Evolutionary conservation across 495 filamentous ascomycete genomes (phyloP).

Genomic region (Penicillium crystallinum): DNA sequence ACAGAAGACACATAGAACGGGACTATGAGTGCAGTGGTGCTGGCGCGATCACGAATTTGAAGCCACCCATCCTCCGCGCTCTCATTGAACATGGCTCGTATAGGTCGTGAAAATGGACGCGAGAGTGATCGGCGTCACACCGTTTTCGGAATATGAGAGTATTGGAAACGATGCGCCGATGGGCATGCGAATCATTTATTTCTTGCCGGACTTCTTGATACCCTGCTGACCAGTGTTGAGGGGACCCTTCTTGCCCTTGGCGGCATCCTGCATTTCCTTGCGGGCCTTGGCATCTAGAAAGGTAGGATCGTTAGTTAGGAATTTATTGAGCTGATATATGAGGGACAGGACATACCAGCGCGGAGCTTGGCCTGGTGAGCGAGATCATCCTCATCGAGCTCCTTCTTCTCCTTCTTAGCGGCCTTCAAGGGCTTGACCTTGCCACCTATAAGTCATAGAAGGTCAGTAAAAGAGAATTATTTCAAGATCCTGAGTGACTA

Average conservation of each 20-base stretch:
- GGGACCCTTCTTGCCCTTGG: slow-evolving; percentile 53
- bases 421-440: slow-evolving; percentile 82
- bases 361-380: slow-evolving; percentile 70
- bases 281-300: slow-evolving; percentile 67
- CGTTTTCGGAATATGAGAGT: background rate
- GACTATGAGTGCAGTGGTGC: slow-evolving; percentile 1
- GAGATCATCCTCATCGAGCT: slow-evolving; percentile 70
- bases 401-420: slow-evolving; percentile 71
- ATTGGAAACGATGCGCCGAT: background rate
- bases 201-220: slow-evolving; percentile 91
- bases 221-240: slow-evolving; percentile 72
- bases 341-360: slow-evolving; percentile 49
- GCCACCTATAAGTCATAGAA: slow-evolving; percentile 52
- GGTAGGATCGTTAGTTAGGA: background rate
- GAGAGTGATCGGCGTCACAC: background rate
- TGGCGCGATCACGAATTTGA: background rate
- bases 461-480: slow-evolving; percentile 1
- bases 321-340: background rate
- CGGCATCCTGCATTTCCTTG: slow-evolving; percentile 65
- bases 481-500: background rate
- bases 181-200: slow-evolving; percentile 42
- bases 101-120: slow-evolving; percentile 26
- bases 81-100: slow-evolving; percentile 29
- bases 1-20: background rate
- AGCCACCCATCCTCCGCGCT: slow-evolving; percentile 8